Conservation (phyloP, 768 basidiomycete species). For the Kwoniella sp. region DNA sequence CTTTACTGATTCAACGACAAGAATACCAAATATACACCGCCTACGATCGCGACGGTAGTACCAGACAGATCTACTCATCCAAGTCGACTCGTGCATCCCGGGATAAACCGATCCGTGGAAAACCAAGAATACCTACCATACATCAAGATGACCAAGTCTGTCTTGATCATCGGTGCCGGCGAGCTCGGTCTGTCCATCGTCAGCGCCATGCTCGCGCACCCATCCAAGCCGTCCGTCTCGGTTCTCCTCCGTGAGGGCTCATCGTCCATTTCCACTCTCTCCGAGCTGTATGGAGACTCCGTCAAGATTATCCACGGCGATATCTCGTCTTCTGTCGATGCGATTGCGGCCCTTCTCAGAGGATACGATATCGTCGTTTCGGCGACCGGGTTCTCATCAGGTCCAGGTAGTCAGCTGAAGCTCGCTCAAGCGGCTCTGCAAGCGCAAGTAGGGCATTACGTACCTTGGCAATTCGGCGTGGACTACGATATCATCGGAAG, state of each 20-base stretch:
- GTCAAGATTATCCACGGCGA: slow-evolving; percentile 12
- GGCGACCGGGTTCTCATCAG: slow-evolving; percentile 21
- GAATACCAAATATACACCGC: too few species aligned
- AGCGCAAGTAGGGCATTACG: slow-evolving; percentile 48
- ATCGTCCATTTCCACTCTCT: slow-evolving; percentile 8
- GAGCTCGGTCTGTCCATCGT: slow-evolving; percentile 20
- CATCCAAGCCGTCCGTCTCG: slow-evolving; percentile 2
- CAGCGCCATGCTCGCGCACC: slow-evolving; percentile 4
- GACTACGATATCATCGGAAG: slow-evolving; percentile 56
- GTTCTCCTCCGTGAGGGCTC: slow-evolving; percentile 13
- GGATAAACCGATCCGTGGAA: too few species aligned
- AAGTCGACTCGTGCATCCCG: too few species aligned
- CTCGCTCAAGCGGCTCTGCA: slow-evolving; percentile 48
- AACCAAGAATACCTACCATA: too few species aligned
- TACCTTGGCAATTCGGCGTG: slow-evolving; percentile 58
- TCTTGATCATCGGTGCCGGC: slow-evolving; percentile 24
- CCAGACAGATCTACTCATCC: too few species aligned
- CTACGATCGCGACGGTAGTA: too few species aligned
- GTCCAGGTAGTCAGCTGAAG: slow-evolving; percentile 40
- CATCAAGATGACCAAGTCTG: slow-evolving; percentile 2
- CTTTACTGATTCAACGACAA: too few species aligned
- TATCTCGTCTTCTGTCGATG: not conserved
- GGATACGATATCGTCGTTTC: slow-evolving; percentile 21
- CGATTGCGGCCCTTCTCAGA: not conserved
- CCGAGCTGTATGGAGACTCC: not conserved